Conservation (phyloP, 768 basidiomycete species). For the Mycena epipterygia region DNA sequence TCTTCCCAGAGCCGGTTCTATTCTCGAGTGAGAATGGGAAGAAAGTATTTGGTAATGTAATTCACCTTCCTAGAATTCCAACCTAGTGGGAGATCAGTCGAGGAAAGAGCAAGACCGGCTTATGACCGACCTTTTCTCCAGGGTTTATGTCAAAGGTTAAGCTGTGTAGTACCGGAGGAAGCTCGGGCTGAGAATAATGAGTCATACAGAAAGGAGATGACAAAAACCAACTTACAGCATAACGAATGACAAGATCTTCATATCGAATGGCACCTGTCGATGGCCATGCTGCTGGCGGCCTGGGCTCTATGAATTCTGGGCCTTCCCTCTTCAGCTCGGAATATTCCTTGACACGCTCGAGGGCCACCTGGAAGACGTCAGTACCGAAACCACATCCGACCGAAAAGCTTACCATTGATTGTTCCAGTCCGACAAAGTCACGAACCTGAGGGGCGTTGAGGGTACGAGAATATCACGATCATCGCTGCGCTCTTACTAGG, state of each 20-base stretch:
- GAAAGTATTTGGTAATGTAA: not conserved
- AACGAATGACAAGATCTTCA: conserved; percentile 81
- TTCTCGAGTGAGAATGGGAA: not conserved
- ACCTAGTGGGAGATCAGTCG: conserved; percentile 53
- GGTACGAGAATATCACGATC: not conserved
- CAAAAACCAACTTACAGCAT: conserved; percentile 67
- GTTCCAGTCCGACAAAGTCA: conserved; percentile 89
- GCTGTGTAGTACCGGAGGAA: conserved; percentile 87
- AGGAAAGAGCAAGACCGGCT: not conserved
- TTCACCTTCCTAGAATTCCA: conserved; percentile 70
- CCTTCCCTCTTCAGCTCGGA: conserved; percentile 84
- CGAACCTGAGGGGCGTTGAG: conserved; percentile 60
- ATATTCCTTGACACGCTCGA: conserved; percentile 94
- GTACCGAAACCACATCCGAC: not conserved
- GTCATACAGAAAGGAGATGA: not conserved
- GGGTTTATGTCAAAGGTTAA: conserved; percentile 81
- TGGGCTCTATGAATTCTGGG: conserved; percentile 87
- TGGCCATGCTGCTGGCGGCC: conserved; percentile 89
- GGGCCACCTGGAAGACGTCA: conserved; percentile 67
- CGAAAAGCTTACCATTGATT: conserved; percentile 79
- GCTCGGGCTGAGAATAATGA: conserved; percentile 70
- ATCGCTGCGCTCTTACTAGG: conserved; percentile 56
- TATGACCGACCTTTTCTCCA: conserved; percentile 75
- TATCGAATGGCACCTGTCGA: conserved; percentile 75
- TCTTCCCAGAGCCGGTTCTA: conserved; percentile 82